Percentiles rank a stretch among this genome's conserved stretches.
phyloP scores from a whole-genome alignment of 768 basidiomycete genomes.

The Tubosaeta sp. region DNA sequence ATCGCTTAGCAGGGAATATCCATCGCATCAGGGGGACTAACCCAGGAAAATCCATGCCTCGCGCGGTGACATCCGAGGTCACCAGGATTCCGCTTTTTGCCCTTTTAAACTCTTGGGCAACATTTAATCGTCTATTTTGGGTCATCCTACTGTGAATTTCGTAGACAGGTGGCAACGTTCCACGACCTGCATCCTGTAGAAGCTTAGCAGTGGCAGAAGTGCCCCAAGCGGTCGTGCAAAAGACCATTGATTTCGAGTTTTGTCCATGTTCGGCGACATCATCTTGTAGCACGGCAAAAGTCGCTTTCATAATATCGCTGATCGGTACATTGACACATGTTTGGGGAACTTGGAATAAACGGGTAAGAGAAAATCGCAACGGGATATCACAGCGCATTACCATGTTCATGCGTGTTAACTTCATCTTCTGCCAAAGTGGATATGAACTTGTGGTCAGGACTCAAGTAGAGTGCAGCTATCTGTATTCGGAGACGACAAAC shows the following conservation, averaged over 20 bases:
- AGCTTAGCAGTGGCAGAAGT: constrained; percentile 39
- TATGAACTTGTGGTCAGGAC: constrained; percentile 40
- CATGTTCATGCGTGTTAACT: constrained; percentile 58
- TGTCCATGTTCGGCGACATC: constrained; percentile 29
- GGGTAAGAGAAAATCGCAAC: neutral
- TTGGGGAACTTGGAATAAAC: constrained; percentile 41
- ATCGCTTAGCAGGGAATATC: constrained; percentile 5
- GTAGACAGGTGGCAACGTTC: constrained; percentile 35
- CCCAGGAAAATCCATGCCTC: constrained; percentile 69
- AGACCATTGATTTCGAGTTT: constrained; percentile 49
- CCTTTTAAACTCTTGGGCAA: constrained; percentile 47
- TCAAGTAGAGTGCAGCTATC: constrained; percentile 28
- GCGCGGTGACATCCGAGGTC: constrained; percentile 55
- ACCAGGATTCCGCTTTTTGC: constrained; percentile 43
- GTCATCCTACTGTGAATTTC: constrained; percentile 58
- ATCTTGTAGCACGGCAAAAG: constrained; percentile 36
- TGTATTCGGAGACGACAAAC: neutral
- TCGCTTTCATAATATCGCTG: constrained; percentile 38
- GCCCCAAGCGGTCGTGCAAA: constrained; percentile 65
- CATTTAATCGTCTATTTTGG: constrained; percentile 45
- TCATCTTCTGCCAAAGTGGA: constrained; percentile 57
- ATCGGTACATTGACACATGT: constrained; percentile 41
- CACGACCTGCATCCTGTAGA: constrained; percentile 28
- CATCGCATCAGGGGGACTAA: constrained; percentile 20
- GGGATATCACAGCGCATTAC: constrained; percentile 23